Percentiles rank a stretch among this genome's conserved stretches.
phyloP scores from a whole-genome alignment of 2,329 filamentous ascomycete genomes.

The Aureobasidium sp. region DNA sequence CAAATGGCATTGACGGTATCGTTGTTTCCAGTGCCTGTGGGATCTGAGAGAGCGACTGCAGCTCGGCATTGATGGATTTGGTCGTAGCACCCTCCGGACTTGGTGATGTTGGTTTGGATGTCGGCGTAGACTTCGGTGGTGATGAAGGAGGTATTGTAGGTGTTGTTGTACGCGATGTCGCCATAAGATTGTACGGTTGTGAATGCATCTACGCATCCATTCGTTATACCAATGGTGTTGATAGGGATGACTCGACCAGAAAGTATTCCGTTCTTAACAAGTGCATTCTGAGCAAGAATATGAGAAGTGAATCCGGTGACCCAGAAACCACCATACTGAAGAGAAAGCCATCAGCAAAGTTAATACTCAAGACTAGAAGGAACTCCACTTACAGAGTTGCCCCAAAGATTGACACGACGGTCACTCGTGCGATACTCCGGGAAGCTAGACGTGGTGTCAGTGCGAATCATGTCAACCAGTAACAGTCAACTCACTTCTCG shows the following conservation, averaged over 20 bases:
- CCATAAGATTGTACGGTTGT: constrained; percentile 32
- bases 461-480: fast-evolving
- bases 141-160: constrained; percentile 27
- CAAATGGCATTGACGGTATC: not conserved
- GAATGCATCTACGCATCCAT: constrained; percentile 45
- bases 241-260: constrained; percentile 34
- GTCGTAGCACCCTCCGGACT: not conserved
- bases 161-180: constrained; percentile 25
- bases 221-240: constrained; percentile 47
- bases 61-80: not conserved
- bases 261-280: constrained; percentile 36
- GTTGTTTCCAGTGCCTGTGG: not conserved
- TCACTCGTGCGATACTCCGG: not conserved
- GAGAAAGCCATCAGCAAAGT: constrained; percentile 13
- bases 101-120: not conserved
- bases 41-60: not conserved
- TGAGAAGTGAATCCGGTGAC: constrained; percentile 51
- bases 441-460: not conserved
- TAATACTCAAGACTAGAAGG: too few relatives aligned
- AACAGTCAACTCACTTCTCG: not conserved
- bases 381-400: not conserved
- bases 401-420: not conserved
- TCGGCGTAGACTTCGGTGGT: not conserved
- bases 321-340: constrained; percentile 46
- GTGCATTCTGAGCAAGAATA: constrained; percentile 51